Evolutionary conservation across 192 early-diverging fungal genomes (phyloP).

Genomic region (Chytriomyces hyalinus): DNA sequence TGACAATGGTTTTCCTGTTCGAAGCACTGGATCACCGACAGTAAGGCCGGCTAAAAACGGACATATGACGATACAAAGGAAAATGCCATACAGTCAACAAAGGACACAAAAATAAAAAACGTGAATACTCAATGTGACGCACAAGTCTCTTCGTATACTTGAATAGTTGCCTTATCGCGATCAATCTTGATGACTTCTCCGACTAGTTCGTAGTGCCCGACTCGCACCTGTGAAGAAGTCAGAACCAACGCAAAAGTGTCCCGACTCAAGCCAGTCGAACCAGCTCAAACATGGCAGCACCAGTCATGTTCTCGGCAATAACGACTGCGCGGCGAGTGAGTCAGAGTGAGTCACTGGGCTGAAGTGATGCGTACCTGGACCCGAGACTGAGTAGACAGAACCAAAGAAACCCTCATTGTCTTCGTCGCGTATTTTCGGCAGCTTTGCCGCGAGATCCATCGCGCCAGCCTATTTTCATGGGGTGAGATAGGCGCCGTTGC

Average conservation of each 20-base stretch:
- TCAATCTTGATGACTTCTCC: slow-evolving; percentile 99
- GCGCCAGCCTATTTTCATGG: slow-evolving; percentile 62
- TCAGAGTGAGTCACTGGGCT: neutral
- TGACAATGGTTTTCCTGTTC: slow-evolving; percentile 96
- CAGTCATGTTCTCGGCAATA: slow-evolving; percentile 97
- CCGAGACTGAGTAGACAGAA: slow-evolving; percentile 96
- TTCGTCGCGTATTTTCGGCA: slow-evolving; percentile 84
- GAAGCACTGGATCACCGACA: slow-evolving; percentile 98
- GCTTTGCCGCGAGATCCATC: slow-evolving; percentile 82
- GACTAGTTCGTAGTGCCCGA: slow-evolving; percentile 95
- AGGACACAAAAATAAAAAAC: neutral
- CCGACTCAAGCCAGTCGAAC: slow-evolving; percentile 52
- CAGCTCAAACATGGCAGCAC: slow-evolving; percentile 97
- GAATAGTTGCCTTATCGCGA: slow-evolving; percentile 98
- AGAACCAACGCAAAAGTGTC: slow-evolving; percentile 4
- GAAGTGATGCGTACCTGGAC: slow-evolving; percentile 73
- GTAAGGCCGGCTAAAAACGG: slow-evolving; percentile 82
- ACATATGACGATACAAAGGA: neutral
- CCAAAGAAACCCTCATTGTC: slow-evolving; percentile 88
- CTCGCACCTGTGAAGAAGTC: slow-evolving; percentile 73
- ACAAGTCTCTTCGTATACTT: slow-evolving; percentile 99
- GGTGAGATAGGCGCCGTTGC: no score
- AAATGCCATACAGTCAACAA: neutral
- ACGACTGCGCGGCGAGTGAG: slow-evolving; percentile 70
- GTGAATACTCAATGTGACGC: neutral